Evolutionary conservation across 139 green algal species (phyloP), one percentile per base, ranked within the genome.

Genomic region (Micromonas pusilla): DNA sequence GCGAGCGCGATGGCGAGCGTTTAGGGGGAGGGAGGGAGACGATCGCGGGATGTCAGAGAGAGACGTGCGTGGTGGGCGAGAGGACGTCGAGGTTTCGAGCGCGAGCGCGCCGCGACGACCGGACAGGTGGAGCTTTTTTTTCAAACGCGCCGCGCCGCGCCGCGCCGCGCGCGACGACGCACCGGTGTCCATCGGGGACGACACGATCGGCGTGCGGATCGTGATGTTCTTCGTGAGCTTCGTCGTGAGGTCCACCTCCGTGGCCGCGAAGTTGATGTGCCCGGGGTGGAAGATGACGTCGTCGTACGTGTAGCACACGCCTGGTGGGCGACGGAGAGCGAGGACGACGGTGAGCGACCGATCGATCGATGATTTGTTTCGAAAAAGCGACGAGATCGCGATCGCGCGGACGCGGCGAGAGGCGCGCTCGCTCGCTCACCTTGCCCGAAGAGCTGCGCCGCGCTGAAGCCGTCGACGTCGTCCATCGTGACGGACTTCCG

Each of bases 281-380:
- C 96, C 93, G 16, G 96, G 96, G 72, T 97, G 92, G 77, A 99
- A 94, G 70, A 99, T 99, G 26, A 97, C 86, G 78, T 99, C 96
- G 68, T 99, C 96, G 71, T 99, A 99, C 0, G 96, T 98, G 88
- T 97, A 97, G 52, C 85, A 94, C 1, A 90, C 79, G 31, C 95
- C 94, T 81, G 94, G 85, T 62, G 34, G 16, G 54, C n/a, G 54
- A 65, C n/a, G 54, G n/a, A 31, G 54, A 31, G 54, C 1, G 54
- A 65, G n/a, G n/a, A n/a, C n/a, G n/a, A n/a, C 82, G 80, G 77
- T 96, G 95, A 26, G 97, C 63, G 63, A 70, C 9, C 9, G 63
- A 20, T 70, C 30, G 63, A 20, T 36, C 63, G 28, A 16, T 9
- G 63, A 28, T 39, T 20, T 6, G 63, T 70, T 20, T 64, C 21